Evolutionary conservation across 2,329 filamentous ascomycete species (phyloP).

Genomic region (Trichoderma koningii): DNA sequence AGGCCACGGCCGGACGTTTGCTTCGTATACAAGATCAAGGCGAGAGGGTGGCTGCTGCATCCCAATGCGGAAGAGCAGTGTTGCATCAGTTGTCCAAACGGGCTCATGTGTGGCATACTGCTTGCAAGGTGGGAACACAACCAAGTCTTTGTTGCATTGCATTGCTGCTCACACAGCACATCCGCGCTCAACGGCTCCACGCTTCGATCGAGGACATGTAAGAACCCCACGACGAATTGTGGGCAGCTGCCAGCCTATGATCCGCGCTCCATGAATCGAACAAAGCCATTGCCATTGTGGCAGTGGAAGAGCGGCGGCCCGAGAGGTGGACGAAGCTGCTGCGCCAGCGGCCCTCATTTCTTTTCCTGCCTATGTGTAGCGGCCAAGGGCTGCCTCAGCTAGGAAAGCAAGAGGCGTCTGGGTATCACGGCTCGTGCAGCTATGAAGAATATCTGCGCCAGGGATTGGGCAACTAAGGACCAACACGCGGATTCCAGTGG

Average conservation of each 20-base stretch:
- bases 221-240: too few species aligned
- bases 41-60: not conserved
- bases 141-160: not conserved
- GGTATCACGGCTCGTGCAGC: constrained; percentile 15
- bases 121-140: not conserved
- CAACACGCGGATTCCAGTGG: constrained; percentile 21
- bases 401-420: constrained; percentile 6
- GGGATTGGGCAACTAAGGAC: constrained; percentile 16
- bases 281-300: constrained; percentile 13
- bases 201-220: not conserved
- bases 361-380: not conserved
- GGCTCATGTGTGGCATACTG: not conserved
- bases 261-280: not conserved
- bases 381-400: not conserved
- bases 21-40: not conserved
- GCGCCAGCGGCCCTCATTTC: constrained; percentile 13
- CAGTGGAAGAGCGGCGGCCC: constrained; percentile 9
- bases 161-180: constrained; percentile 5
- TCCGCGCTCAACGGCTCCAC: not conserved
- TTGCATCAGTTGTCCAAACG: constrained; percentile 14
- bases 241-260: not conserved
- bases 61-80: constrained; percentile 17
- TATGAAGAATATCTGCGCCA: constrained; percentile 2
- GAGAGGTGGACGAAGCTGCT: constrained; percentile 7
- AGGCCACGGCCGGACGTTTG: not conserved